A percentile compares a stretch with the other conserved stretches of the same genome.
These are phyloP conservation scores for Exobasidium cylindrosporum DNA, from an alignment of 1,284 basidiomycete genomes.

Conservation along the genomic window DNA sequence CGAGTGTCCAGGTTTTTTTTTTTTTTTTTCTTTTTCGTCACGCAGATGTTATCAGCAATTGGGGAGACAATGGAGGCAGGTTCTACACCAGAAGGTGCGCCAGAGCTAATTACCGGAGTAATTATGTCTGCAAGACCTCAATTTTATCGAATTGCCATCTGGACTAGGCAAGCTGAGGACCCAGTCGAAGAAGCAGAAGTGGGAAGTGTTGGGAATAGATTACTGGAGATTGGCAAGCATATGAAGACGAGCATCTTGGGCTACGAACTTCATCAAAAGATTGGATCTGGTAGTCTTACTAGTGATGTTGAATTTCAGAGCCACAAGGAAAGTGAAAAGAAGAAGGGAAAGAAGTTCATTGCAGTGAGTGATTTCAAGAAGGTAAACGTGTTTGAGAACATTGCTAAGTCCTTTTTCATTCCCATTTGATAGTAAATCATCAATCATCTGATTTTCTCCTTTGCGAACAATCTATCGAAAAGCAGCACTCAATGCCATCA, in stretches of 20 bases:
- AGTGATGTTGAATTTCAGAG: slow-evolving; percentile 52
- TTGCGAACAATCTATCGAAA: no score
- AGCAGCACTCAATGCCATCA: no score
- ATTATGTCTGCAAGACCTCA: slow-evolving; percentile 90
- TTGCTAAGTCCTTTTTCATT: no score
- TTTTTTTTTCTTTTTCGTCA: not conserved
- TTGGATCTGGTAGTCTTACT: slow-evolving; percentile 62
- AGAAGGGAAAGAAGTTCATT: slow-evolving; percentile 75
- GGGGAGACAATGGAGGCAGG: slow-evolving; percentile 51
- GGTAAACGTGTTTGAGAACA: no score
- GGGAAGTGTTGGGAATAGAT: slow-evolving; percentile 65
- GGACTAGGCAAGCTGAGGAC: slow-evolving; percentile 68
- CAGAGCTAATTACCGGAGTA: slow-evolving; percentile 62
- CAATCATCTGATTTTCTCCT: no score
- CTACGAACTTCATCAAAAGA: slow-evolving; percentile 69
- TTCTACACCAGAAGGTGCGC: slow-evolving; percentile 24
- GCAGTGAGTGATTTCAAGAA: slow-evolving; percentile 14
- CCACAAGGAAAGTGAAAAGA: slow-evolving; percentile 69
- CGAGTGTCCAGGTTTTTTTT: not conserved
- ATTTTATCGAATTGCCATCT: slow-evolving; percentile 94
- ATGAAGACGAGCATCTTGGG: slow-evolving; percentile 90
- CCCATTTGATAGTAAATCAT: no score
- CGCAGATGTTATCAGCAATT: slow-evolving; percentile 50
- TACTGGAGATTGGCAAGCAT: slow-evolving; percentile 72
- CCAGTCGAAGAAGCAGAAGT: slow-evolving; percentile 59